phyloP scores from a whole-genome alignment of 345 rosid genomes.

The Dimocarpus longan region DNA sequence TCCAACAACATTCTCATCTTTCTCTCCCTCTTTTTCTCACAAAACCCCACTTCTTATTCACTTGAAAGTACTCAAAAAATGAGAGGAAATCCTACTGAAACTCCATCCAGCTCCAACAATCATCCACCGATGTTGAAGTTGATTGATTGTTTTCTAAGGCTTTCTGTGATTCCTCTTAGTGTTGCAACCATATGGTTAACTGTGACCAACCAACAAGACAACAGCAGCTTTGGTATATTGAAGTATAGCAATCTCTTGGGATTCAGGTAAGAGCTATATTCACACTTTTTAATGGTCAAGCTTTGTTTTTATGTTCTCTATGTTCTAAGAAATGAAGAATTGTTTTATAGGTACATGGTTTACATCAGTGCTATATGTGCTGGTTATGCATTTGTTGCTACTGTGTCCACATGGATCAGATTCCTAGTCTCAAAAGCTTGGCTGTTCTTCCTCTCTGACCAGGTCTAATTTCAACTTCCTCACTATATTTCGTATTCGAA shows the following conservation, averaged over 20 bases:
- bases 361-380: constrained; percentile 62
- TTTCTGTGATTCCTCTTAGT: constrained; percentile 75
- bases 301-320: background rate
- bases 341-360: constrained; percentile 64
- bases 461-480: constrained; percentile 45
- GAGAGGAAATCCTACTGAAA: constrained; percentile 11
- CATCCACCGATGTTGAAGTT: constrained; percentile 49
- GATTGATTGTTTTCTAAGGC: constrained; percentile 67
- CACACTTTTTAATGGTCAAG: background rate
- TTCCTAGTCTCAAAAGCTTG: constrained; percentile 65
- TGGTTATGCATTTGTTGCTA: constrained; percentile 68
- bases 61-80: background rate
- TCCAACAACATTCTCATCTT: constrained; percentile 1
- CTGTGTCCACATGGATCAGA: constrained; percentile 55
- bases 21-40: background rate
- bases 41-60: background rate
- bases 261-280: constrained; percentile 56
- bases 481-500: background rate
- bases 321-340: background rate
- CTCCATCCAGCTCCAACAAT: constrained; percentile 22
- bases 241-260: constrained; percentile 59
- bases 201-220: constrained; percentile 63
- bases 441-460: constrained; percentile 85
- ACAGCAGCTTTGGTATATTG: constrained; percentile 57
- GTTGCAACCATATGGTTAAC: constrained; percentile 77